phyloP scores from a whole-genome alignment of 495 filamentous ascomycete species.

The Emericellopsis terricola region DNA sequence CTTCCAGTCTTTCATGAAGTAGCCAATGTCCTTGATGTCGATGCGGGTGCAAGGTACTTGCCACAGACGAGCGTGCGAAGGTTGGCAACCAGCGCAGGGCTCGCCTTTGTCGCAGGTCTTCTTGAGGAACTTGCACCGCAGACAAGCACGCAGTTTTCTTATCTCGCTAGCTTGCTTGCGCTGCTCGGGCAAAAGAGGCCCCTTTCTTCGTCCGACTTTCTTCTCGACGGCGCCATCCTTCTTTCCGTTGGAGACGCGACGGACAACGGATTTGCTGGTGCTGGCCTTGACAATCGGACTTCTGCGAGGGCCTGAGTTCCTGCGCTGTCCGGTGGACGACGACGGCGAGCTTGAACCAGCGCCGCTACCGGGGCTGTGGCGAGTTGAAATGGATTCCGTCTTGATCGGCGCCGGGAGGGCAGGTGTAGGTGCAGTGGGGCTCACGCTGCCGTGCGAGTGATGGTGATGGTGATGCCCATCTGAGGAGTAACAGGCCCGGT shows the following conservation, averaged over 20 bases:
- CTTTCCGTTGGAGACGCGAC: conserved; percentile 58
- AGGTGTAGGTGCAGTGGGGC: conserved; percentile 45
- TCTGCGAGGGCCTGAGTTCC: conserved; percentile 49
- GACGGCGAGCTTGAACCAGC: conserved; percentile 46
- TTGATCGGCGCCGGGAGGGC: conserved; percentile 57
- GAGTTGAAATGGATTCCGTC: conserved; percentile 36
- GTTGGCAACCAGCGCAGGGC: conserved; percentile 81
- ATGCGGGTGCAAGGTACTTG: conserved; percentile 91
- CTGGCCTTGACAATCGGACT: conserved; percentile 56
- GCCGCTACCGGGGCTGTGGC: conserved; percentile 35
- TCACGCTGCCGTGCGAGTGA: conserved; percentile 36
- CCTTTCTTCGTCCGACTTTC: conserved; percentile 70
- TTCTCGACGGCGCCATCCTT: conserved; percentile 60
- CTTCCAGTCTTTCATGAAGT: conserved; percentile 97
- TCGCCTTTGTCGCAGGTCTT: conserved; percentile 95
- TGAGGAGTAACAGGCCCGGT: conserved; percentile 31
- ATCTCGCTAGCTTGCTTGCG: conserved; percentile 89
- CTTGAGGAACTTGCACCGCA: conserved; percentile 95
- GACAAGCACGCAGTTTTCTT: conserved; percentile 73
- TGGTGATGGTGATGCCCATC: conserved; percentile 32
- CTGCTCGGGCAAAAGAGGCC: conserved; percentile 80
- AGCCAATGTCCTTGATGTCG: conserved; percentile 90
- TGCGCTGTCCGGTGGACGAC: conserved; percentile 21
- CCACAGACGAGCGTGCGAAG: conserved; percentile 82
- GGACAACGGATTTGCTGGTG: conserved; percentile 62